Evolutionary conservation across 2,329 filamentous ascomycete genomes (phyloP).

Genomic region (Aspergillus sp.): DNA sequence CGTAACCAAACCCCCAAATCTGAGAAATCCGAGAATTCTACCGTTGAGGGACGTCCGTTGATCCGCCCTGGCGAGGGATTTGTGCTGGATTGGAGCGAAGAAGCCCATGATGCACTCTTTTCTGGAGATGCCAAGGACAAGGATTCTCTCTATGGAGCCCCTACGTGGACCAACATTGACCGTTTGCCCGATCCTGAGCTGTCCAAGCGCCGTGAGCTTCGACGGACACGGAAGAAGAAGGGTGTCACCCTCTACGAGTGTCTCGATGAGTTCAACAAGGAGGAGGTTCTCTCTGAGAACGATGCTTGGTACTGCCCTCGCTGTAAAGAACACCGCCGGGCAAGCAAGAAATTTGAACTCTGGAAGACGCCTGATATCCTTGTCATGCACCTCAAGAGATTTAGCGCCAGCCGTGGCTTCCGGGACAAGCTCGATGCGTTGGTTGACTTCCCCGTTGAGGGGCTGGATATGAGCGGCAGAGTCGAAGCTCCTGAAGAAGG

Average conservation of each 20-base stretch:
- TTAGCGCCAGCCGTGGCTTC: constrained; percentile 76
- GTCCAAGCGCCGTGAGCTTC: constrained; percentile 56
- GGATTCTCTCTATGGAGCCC: constrained; percentile 54
- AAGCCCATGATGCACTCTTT: constrained; percentile 70
- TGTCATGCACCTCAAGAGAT: constrained; percentile 91
- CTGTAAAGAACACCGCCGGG: constrained; percentile 88
- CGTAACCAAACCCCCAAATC: constrained; percentile 16
- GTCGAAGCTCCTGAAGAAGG: constrained; percentile 76
- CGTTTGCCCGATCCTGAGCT: constrained; percentile 60
- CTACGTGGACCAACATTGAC: constrained; percentile 53
- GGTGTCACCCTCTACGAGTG: constrained; percentile 87
- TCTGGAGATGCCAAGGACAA: constrained; percentile 34
- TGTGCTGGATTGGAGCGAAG: constrained; percentile 76
- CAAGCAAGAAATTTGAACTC: constrained; percentile 93
- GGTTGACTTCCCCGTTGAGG: constrained; percentile 87
- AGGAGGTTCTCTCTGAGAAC: constrained; percentile 87
- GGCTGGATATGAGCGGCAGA: constrained; percentile 73
- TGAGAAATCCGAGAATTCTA: neutral
- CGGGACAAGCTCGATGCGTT: constrained; percentile 87
- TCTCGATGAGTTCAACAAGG: constrained; percentile 88
- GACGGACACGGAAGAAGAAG: constrained; percentile 62
- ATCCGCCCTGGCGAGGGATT: constrained; percentile 80
- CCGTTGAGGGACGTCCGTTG: constrained; percentile 53
- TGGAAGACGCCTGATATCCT: constrained; percentile 97
- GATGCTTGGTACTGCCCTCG: constrained; percentile 97